Conservation (phyloP, 306 rosid genomes). For the Dryas octopetala region DNA sequence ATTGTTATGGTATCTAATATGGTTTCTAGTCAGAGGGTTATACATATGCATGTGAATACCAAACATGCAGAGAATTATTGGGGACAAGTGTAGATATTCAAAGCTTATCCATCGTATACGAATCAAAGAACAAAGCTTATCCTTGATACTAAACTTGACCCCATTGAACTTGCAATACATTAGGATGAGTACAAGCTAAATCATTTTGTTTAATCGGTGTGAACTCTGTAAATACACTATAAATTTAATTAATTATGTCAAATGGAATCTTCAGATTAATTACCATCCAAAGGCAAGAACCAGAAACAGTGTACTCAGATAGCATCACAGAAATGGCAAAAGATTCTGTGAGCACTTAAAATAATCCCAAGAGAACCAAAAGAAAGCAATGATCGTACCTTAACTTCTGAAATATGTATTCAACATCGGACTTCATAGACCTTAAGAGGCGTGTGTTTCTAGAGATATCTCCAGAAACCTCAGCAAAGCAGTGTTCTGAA, state of each 20-base stretch:
- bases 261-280: not conserved
- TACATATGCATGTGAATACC: not conserved
- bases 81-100: not conserved
- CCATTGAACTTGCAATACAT: not conserved
- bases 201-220: not conserved
- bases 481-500: slow-evolving; percentile 72
- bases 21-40: not conserved
- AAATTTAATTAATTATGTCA: not conserved
- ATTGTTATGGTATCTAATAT: not conserved
- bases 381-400: slow-evolving; percentile 41
- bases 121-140: not conserved
- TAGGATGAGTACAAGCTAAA: not conserved
- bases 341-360: not conserved
- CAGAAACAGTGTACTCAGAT: not conserved
- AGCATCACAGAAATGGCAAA: not conserved
- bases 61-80: not conserved
- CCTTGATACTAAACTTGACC: not conserved
- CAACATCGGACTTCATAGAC: slow-evolving; percentile 87
- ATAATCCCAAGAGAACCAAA: not conserved
- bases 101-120: not conserved
- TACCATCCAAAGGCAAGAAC: not conserved
- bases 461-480: slow-evolving; percentile 66
- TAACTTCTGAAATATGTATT: slow-evolving; percentile 81
- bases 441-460: slow-evolving; percentile 60
- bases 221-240: not conserved